Evolutionary conservation across 106 monocot species (phyloP).

Genomic region (Agapanthus africanus): DNA sequence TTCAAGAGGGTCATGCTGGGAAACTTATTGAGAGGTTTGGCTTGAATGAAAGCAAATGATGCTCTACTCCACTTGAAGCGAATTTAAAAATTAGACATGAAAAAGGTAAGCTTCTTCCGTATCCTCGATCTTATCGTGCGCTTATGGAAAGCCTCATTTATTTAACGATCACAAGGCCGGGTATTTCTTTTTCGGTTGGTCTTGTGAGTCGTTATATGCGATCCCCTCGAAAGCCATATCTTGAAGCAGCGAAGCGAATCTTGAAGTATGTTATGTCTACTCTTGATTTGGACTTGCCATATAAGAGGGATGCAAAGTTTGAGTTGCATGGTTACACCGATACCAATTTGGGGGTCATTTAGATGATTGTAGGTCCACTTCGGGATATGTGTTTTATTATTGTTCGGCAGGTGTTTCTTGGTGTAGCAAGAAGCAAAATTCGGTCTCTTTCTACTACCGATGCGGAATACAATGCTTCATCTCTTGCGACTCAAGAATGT

Average conservation of each 20-base stretch:
- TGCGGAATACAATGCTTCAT: too few relatives aligned
- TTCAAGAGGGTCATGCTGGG: background rate
- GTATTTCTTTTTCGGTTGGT: background rate
- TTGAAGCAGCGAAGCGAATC: background rate
- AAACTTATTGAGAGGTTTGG: slow-evolving; percentile 8
- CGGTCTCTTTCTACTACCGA: too few relatives aligned
- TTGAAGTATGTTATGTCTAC: slow-evolving; percentile 15
- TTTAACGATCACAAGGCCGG: slow-evolving; percentile 4
- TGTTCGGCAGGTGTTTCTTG: background rate
- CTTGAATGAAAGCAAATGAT: background rate
- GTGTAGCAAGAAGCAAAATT: background rate
- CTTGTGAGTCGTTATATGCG: slow-evolving; percentile 5
- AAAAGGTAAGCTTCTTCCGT: background rate
- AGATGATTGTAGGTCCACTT: slow-evolving; percentile 10
- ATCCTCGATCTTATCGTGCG: slow-evolving; percentile 6
- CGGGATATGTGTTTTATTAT: background rate
- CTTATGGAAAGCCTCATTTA: slow-evolving; percentile 17
- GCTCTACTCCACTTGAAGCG: slow-evolving; percentile 8
- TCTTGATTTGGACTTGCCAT: slow-evolving; percentile 3
- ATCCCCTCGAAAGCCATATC: slow-evolving; percentile 2
- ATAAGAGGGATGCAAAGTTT: background rate
- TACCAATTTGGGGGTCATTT: background rate
- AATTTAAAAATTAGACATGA: slow-evolving; percentile 6
- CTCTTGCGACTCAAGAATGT: too few relatives aligned
- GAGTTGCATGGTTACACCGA: background rate